Conservation (phyloP, 2,329 filamentous ascomycete genomes). For the Colletotrichum magnum region DNA sequence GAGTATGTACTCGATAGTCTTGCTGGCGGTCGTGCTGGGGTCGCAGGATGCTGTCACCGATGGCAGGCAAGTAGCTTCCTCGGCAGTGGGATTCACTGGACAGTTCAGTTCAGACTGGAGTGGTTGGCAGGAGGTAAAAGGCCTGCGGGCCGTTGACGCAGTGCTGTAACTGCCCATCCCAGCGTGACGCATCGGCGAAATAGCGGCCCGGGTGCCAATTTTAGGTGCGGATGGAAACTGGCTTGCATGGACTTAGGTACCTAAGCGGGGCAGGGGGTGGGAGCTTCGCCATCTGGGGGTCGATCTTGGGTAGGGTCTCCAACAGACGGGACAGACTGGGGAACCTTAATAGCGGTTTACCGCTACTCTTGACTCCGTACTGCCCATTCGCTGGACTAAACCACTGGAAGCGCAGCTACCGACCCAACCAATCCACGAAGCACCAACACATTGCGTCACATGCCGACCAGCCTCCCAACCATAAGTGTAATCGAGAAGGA, state of each 20-base stretch:
- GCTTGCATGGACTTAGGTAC: no score
- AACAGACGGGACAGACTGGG: no score
- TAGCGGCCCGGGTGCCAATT: conserved; percentile 28
- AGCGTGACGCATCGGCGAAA: conserved; percentile 25
- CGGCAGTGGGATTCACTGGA: conserved; percentile 17
- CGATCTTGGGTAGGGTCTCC: neutral
- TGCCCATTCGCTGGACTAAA: conserved; percentile 14
- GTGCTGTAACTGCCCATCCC: conserved; percentile 4
- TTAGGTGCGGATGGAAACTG: neutral
- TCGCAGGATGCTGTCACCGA: conserved; percentile 12
- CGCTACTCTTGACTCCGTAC: conserved; percentile 1
- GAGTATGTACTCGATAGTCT: conserved; percentile 2
- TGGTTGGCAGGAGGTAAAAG: neutral
- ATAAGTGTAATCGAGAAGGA: conserved; percentile 8
- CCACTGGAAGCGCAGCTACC: conserved; percentile 5
- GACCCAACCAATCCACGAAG: conserved; percentile 30
- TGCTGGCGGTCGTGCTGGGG: conserved; percentile 13
- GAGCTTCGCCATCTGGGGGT: neutral
- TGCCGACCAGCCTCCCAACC: conserved; percentile 35
- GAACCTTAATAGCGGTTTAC: neutral
- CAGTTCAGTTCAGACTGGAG: neutral
- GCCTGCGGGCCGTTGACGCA: conserved; percentile 6
- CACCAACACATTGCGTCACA: conserved; percentile 43
- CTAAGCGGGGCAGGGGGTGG: conserved; percentile 1
- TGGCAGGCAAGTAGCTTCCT: conserved; percentile 6